phyloP scores from a whole-genome alignment of 2,329 filamentous ascomycete genomes.

The Neopestalotiopsis rosae region DNA sequence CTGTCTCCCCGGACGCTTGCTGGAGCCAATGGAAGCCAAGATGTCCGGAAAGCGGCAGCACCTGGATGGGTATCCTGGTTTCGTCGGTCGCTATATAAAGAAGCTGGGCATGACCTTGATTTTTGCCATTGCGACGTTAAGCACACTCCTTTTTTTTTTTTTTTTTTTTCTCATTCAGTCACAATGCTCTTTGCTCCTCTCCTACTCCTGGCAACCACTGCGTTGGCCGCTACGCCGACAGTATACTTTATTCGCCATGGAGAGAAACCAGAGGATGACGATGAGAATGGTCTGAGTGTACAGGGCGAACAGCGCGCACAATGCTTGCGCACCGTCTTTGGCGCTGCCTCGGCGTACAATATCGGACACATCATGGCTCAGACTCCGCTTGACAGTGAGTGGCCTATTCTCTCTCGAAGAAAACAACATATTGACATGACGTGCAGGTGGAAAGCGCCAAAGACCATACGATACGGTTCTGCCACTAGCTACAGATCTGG shows the following conservation, averaged over 20 bases:
- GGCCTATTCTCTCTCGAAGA: neutral
- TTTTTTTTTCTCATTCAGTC: neutral
- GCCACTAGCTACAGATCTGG: conserved; percentile 61
- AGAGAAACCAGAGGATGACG: conserved; percentile 60
- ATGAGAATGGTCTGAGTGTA: conserved; percentile 49
- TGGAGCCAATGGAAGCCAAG: neutral
- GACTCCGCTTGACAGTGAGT: conserved; percentile 38
- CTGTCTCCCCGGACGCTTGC: neutral
- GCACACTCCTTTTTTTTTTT: neutral
- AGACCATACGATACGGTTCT: conserved; percentile 63
- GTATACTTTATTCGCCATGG: conserved; percentile 70
- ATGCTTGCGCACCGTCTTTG: conserved; percentile 64
- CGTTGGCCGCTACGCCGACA: conserved; percentile 42
- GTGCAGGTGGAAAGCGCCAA: conserved; percentile 52
- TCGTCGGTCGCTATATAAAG: neutral
- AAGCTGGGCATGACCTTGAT: neutral
- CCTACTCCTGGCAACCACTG: conserved; percentile 6
- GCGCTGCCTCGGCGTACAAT: conserved; percentile 53
- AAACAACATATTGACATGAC: neutral
- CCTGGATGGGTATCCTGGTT: neutral
- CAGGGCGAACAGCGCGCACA: conserved; percentile 62
- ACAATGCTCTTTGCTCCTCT: conserved; percentile 5
- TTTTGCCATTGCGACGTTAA: neutral
- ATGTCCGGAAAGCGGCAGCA: neutral
- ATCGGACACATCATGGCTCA: conserved; percentile 65